Evolutionary conservation across 768 basidiomycete genomes (phyloP).

Genomic region (Russula virescens): DNA sequence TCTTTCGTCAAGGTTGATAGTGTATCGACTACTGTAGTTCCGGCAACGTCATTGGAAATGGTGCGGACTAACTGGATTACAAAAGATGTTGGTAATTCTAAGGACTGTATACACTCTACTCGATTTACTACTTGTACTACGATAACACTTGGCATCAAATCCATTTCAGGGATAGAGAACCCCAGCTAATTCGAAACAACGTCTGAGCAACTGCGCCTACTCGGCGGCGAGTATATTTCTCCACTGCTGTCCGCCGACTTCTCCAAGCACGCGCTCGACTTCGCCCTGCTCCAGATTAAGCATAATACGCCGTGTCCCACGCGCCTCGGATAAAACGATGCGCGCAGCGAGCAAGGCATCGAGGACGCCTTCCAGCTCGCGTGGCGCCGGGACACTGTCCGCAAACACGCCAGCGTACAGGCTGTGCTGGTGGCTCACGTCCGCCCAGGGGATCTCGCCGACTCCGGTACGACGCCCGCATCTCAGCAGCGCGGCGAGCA

Average conservation of each 20-base stretch:
- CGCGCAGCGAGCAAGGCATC: slow-evolving; percentile 73
- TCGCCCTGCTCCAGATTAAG: slow-evolving; percentile 82
- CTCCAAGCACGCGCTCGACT: slow-evolving; percentile 79
- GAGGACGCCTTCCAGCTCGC: slow-evolving; percentile 64
- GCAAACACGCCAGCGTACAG: slow-evolving; percentile 62
- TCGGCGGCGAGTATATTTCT: slow-evolving; percentile 41
- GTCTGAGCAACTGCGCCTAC: neutral
- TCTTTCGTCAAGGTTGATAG: neutral
- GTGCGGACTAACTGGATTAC: too few relatives aligned
- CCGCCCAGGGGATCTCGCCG: slow-evolving; percentile 81
- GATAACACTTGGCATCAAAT: neutral
- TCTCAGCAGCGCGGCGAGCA: slow-evolving; percentile 78
- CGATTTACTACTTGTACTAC: neutral
- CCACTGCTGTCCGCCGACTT: slow-evolving; percentile 68
- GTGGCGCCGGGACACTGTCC: slow-evolving; percentile 49
- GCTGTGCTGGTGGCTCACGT: slow-evolving; percentile 74
- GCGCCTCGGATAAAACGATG: slow-evolving; percentile 66
- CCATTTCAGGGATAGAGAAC: neutral
- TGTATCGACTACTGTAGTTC: too few relatives aligned
- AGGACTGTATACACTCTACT: neutral
- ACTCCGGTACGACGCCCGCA: slow-evolving; percentile 81
- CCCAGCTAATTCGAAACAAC: neutral
- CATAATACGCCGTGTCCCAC: slow-evolving; percentile 63
- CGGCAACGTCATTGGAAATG: too few relatives aligned
- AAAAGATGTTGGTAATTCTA: neutral